phyloP scores from a whole-genome alignment of 805 yeast genomes.

The Sugiyamaella marilandica region DNA sequence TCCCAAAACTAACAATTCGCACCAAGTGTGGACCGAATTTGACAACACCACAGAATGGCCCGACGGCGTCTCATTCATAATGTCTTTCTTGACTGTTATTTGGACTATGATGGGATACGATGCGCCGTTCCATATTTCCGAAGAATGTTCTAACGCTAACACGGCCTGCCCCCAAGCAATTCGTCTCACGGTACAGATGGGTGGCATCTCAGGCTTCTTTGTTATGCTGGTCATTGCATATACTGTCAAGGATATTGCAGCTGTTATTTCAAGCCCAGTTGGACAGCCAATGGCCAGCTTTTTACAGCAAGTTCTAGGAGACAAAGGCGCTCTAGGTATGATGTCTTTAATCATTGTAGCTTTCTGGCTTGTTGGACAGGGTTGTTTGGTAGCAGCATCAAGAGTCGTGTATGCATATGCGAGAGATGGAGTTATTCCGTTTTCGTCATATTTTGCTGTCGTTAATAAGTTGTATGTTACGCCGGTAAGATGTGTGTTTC shows the following conservation, averaged over 20 bases:
- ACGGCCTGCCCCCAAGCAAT: conserved; percentile 61
- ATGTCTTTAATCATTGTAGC: conserved; percentile 41
- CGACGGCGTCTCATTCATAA: conserved; percentile 50
- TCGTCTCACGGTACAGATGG: conserved; percentile 48
- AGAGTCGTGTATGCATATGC: conserved; percentile 62
- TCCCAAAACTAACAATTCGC: conserved; percentile 43
- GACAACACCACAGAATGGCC: conserved; percentile 57
- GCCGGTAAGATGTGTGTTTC: conserved; percentile 53
- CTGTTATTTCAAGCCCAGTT: conserved; percentile 41
- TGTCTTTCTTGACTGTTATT: conserved; percentile 36
- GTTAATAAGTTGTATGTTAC: conserved; percentile 51
- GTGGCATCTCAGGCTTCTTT: conserved; percentile 42
- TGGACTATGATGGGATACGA: conserved; percentile 68
- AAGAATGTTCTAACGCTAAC: conserved; percentile 60
- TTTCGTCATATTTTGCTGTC: conserved; percentile 42
- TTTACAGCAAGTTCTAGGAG: conserved; percentile 45
- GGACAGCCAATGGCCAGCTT: conserved; percentile 58
- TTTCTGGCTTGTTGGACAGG: conserved; percentile 38
- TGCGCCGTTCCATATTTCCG: conserved; percentile 66
- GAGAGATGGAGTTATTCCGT: conserved; percentile 62
- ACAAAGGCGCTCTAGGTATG: conserved; percentile 39
- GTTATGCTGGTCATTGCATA: conserved; percentile 40
- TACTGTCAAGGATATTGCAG: conserved; percentile 48
- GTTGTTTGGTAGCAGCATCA: conserved; percentile 46
- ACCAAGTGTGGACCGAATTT: conserved; percentile 45